Percentiles rank a stretch among this genome's conserved stretches.
These are phyloP conservation scores for Myxozyma neotropica DNA, from an alignment of 805 yeast genomes.

Conservation along the genomic window DNA sequence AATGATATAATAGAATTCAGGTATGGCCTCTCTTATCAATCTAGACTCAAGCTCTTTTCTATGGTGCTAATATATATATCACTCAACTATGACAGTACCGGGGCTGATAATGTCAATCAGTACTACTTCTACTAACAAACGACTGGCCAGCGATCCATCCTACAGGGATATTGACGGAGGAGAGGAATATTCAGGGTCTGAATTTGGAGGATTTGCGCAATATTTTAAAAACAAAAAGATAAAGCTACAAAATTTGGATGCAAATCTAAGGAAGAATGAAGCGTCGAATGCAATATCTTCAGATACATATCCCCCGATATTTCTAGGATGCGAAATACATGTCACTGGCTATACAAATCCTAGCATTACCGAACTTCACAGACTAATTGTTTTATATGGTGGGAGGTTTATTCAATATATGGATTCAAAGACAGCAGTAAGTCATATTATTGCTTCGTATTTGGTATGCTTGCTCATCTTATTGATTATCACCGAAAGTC, in stretches of 20 bases:
- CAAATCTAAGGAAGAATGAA: constrained; percentile 15
- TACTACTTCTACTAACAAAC: no score
- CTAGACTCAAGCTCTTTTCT: no score
- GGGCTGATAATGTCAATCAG: no score
- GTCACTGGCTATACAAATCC: constrained; percentile 92
- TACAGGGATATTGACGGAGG: background rate
- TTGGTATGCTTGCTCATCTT: constrained; percentile 14
- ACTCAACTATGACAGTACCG: no score
- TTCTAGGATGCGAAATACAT: constrained; percentile 64
- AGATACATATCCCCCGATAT: constrained; percentile 49
- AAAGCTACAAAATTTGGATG: constrained; percentile 65
- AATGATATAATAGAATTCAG: no score
- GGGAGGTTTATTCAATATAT: constrained; percentile 74
- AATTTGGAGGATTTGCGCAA: background rate
- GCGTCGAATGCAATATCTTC: constrained; percentile 37
- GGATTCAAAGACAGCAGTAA: constrained; percentile 68
- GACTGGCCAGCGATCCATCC: background rate
- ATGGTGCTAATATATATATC: no score
- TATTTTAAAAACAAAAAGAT: constrained; percentile 63
- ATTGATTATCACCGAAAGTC: no score
- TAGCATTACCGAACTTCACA: constrained; percentile 69
- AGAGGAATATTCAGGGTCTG: background rate
- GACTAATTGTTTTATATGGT: constrained; percentile 72
- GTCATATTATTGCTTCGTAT: constrained; percentile 78
- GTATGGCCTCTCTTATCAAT: no score